Percentiles rank a stretch among this genome's conserved stretches.
Evolutionary conservation across 2,329 filamentous ascomycete genomes (phyloP).

Genomic region (Microcera coccophila): DNA sequence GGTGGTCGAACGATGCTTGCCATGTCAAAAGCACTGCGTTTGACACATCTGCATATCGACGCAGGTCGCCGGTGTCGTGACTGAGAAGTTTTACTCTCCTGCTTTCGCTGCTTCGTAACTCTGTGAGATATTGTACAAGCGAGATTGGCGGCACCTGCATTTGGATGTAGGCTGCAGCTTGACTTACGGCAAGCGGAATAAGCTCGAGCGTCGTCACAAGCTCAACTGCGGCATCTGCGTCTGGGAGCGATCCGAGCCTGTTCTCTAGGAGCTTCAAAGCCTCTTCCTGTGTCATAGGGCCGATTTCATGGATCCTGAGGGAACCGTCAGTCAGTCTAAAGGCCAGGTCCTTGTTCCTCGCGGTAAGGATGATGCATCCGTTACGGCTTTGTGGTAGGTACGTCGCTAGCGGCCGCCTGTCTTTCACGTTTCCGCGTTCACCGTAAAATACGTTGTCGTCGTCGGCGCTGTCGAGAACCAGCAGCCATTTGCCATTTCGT

Average conservation of each 20-base stretch:
- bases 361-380: conserved; percentile 35
- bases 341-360: conserved; percentile 28
- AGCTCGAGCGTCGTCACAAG: background rate
- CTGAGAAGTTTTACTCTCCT: background rate
- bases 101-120: background rate
- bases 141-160: conserved; percentile 24
- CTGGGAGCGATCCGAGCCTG: background rate
- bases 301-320: background rate
- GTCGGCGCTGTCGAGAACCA: conserved; percentile 26
- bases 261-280: background rate
- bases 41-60: background rate
- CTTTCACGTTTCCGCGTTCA: background rate
- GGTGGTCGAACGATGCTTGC: background rate
- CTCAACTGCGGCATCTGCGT: background rate
- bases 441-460: conserved; percentile 7
- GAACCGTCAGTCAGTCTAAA: background rate
- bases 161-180: conserved; percentile 42
- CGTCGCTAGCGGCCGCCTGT: background rate
- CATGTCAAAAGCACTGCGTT: background rate
- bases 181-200: conserved; percentile 37
- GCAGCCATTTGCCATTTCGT: conserved; percentile 19
- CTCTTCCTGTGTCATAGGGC: conserved; percentile 1
- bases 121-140: background rate
- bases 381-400: conserved; percentile 27
- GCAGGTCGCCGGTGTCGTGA: background rate